A percentile compares a stretch with the other conserved stretches of the same genome.
Evolutionary conservation across 2,329 filamentous ascomycete genomes (phyloP).

Genomic region (Talaromyces funiculosus): DNA sequence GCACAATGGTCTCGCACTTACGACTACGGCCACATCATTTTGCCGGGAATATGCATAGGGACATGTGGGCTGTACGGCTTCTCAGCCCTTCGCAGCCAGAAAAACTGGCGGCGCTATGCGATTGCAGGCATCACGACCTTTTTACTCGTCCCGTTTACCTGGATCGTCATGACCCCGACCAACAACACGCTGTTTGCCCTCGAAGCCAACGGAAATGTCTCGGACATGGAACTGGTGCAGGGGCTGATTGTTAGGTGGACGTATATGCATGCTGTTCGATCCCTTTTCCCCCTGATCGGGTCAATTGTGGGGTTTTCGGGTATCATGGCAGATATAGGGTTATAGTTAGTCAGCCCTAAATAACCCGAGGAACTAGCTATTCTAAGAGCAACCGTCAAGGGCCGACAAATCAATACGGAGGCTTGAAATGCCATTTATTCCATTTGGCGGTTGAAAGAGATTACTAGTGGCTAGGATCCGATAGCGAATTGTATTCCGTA

Average conservation of each 20-base stretch:
- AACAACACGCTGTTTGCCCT: constrained; percentile 27
- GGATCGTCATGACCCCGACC: constrained; percentile 30
- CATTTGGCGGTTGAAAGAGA: not conserved
- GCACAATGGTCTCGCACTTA: constrained; percentile 31
- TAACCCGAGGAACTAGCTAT: not conserved
- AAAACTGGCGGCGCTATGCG: constrained; percentile 14
- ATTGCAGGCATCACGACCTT: constrained; percentile 25
- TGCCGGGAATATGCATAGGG: constrained; percentile 25
- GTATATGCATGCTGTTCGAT: constrained; percentile 19
- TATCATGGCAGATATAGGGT: not conserved
- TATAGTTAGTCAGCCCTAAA: not conserved
- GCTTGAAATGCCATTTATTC: not conserved
- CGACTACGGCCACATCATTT: constrained; percentile 26
- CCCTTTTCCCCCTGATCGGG: constrained; percentile 1
- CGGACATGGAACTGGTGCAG: not conserved
- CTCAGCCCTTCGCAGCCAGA: constrained; percentile 5
- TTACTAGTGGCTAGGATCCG: not conserved
- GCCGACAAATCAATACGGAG: not conserved
- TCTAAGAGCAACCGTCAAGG: not conserved
- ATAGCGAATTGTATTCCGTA: not conserved
- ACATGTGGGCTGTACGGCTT: constrained; percentile 23
- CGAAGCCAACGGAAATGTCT: not conserved
- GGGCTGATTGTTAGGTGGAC: constrained; percentile 23
- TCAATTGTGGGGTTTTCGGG: constrained; percentile 9
- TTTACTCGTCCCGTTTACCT: constrained; percentile 36